Conservation (phyloP, 2,329 filamentous ascomycete genomes). For the Claviceps monticola region DNA sequence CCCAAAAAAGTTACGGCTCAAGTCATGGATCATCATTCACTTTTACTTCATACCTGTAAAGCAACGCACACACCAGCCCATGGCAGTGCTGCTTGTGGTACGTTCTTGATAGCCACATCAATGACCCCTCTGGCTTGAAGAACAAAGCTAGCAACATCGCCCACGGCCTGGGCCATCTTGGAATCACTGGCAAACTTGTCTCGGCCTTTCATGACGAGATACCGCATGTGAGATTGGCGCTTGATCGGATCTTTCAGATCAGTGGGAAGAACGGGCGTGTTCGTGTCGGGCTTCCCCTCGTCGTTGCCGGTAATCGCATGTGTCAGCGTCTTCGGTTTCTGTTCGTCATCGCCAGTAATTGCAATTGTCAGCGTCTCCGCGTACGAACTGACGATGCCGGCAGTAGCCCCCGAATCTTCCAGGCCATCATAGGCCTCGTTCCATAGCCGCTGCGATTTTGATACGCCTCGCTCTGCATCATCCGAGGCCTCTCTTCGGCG, state of each 20-base stretch:
- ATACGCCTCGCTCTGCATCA: conserved; percentile 1
- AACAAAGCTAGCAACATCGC: conserved; percentile 6
- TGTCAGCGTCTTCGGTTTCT: background rate
- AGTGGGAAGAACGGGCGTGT: background rate
- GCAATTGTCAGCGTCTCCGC: conserved; percentile 5
- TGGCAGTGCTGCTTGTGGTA: conserved; percentile 6
- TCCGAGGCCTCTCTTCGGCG: background rate
- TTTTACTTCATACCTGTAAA: conserved; percentile 4
- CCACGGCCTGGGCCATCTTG: conserved; percentile 5
- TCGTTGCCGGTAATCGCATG: conserved; percentile 5
- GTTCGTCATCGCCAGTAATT: conserved; percentile 4
- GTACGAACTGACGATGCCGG: conserved; percentile 6
- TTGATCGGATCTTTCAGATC: conserved; percentile 6
- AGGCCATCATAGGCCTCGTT: conserved; percentile 6
- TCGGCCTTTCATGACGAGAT: conserved; percentile 6
- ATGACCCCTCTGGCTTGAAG: conserved; percentile 6
- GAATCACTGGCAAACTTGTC: conserved; percentile 7
- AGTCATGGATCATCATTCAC: background rate
- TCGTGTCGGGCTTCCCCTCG: background rate
- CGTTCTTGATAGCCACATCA: conserved; percentile 6
- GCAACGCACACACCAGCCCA: conserved; percentile 8
- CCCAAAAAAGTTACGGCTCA: background rate
- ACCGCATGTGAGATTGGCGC: conserved; percentile 7
- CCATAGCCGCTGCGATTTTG: conserved; percentile 7
- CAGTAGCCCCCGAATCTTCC: conserved; percentile 3